A percentile compares a stretch with the other conserved stretches of the same genome.
phyloP scores from a whole-genome alignment of 257 asterid genomes.

The Orobanche coerulescens region DNA sequence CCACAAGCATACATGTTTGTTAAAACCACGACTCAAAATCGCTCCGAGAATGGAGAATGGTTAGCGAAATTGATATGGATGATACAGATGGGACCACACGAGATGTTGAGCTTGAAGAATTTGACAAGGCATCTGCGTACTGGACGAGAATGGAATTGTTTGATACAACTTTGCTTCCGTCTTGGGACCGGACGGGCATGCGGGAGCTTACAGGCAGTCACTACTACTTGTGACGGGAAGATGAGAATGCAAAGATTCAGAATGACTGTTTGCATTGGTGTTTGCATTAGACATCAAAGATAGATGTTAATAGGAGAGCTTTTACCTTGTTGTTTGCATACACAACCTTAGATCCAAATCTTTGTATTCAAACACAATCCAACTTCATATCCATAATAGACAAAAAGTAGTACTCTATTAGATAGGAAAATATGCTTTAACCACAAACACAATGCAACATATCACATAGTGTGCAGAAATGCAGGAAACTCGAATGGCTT shows the following conservation, averaged over 20 bases:
- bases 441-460: background rate
- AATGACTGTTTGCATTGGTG: conserved; percentile 97
- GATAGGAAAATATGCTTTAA: background rate
- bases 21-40: conserved; percentile 56
- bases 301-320: too few relatives aligned
- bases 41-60: conserved; percentile 71
- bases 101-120: conserved; percentile 45
- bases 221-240: conserved; percentile 52
- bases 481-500: background rate
- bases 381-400: background rate
- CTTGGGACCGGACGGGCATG: conserved; percentile 76
- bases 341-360: background rate
- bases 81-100: conserved; percentile 32
- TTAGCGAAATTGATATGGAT: conserved; percentile 30
- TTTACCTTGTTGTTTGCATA: too few relatives aligned
- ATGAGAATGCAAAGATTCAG: conserved; percentile 39
- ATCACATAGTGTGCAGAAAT: background rate
- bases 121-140: conserved; percentile 23
- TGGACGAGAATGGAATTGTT: conserved; percentile 26
- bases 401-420: background rate
- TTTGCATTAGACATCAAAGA: conserved; percentile 43
- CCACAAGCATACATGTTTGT: conserved; percentile 18
- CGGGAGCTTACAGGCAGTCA: conserved; percentile 55
- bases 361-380: background rate
- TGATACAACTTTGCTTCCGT: conserved; percentile 43